Conservation (phyloP, 2,329 filamentous ascomycete genomes). For the Fonsecaea pugnacius region DNA sequence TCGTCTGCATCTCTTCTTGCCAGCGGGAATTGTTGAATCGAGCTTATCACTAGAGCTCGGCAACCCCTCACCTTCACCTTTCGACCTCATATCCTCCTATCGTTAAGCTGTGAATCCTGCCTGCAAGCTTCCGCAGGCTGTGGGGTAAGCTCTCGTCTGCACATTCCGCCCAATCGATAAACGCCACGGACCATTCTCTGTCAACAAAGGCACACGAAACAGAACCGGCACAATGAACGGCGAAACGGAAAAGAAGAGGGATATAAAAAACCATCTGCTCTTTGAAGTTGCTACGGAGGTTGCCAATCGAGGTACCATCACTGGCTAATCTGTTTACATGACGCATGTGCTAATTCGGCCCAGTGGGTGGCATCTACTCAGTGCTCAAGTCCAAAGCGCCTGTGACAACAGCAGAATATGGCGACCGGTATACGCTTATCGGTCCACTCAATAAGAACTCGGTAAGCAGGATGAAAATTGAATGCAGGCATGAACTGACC, state of each 20-base stretch:
- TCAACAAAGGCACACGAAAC: neutral
- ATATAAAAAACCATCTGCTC: constrained; percentile 93
- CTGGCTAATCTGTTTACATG: constrained; percentile 30
- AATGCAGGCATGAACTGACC: constrained; percentile 29
- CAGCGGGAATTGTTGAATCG: neutral
- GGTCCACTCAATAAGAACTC: constrained; percentile 91
- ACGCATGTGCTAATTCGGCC: constrained; percentile 26
- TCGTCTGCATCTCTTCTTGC: constrained; percentile 5
- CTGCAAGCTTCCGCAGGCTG: constrained; percentile 28
- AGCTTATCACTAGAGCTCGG: constrained; percentile 8
- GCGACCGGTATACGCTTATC: constrained; percentile 92
- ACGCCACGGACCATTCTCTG: neutral
- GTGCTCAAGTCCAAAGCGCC: constrained; percentile 99
- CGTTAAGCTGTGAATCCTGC: constrained; percentile 13
- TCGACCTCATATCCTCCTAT: constrained; percentile 6
- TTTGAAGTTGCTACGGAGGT: constrained; percentile 98
- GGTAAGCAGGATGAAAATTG: constrained; percentile 54
- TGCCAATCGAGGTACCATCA: constrained; percentile 78
- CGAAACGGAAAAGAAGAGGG: constrained; percentile 55
- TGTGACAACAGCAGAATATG: constrained; percentile 98
- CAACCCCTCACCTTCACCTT: neutral
- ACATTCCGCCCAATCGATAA: constrained; percentile 4
- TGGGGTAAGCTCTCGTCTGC: constrained; percentile 30
- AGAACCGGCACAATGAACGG: constrained; percentile 36
- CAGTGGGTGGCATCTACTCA: constrained; percentile 98